These are phyloP conservation scores for Plantago lanceolata DNA, from an alignment of 305 asterid genomes.

Conservation along the genomic window DNA sequence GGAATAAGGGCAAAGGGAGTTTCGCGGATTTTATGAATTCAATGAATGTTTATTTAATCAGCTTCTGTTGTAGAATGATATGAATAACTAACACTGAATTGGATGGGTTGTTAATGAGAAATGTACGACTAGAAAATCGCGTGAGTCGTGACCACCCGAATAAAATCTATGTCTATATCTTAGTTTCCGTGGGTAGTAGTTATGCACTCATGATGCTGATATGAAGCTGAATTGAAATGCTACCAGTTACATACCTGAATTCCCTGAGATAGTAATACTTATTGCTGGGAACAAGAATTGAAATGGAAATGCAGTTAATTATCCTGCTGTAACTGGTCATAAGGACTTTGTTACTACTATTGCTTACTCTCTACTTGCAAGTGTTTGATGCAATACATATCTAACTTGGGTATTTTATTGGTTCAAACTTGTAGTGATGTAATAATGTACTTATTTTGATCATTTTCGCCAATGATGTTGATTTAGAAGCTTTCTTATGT, in stretches of 20 bases:
- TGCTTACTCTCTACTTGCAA: not conserved
- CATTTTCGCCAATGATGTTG: not conserved
- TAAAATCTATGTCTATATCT: too few species aligned
- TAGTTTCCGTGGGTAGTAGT: too few species aligned
- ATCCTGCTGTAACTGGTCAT: not conserved
- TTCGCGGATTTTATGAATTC: not conserved
- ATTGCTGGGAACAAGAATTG: not conserved
- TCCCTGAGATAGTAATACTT: too few species aligned
- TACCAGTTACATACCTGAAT: not conserved
- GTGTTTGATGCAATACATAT: not conserved
- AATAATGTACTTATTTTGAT: not conserved
- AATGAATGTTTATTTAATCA: not conserved
- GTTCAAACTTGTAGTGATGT: too few species aligned
- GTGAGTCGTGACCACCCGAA: too few species aligned
- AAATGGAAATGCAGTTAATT: not conserved
- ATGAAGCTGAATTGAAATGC: not conserved
- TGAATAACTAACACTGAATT: not conserved
- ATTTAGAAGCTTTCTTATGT: constrained; percentile 23
- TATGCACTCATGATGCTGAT: not conserved
- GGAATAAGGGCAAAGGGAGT: not conserved
- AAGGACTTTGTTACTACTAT: not conserved
- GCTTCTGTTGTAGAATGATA: not conserved
- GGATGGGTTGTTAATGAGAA: not conserved
- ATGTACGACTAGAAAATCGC: constrained; percentile 4
- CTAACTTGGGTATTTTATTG: too few species aligned